Conservation (phyloP, 495 filamentous ascomycete species). For the Peziza echinospora region DNA sequence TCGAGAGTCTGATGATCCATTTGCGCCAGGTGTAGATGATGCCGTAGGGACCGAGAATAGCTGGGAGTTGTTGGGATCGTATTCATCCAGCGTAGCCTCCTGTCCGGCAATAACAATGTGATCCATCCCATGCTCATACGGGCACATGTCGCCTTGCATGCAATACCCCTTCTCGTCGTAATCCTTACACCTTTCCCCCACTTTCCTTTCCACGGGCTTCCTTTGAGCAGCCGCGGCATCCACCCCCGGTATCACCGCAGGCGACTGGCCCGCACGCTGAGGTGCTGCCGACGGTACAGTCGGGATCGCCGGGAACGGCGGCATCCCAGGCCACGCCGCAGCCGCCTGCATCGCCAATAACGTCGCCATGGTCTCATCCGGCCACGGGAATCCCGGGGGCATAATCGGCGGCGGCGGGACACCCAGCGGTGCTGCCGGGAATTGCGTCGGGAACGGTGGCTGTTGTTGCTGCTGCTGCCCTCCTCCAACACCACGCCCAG, state of each 20-base stretch:
- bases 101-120: constrained; percentile 30
- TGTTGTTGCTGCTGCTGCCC: no score
- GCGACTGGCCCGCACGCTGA: constrained; percentile 5
- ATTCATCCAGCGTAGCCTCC: constrained; percentile 38
- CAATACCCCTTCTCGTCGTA: constrained; percentile 83
- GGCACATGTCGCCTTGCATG: constrained; percentile 51
- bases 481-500: constrained; percentile 2
- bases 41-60: constrained; percentile 11
- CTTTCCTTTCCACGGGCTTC: constrained; percentile 21
- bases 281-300: constrained; percentile 9
- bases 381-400: constrained; percentile 29
- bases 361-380: constrained; percentile 45
- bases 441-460: constrained; percentile 8
- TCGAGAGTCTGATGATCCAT: constrained; percentile 1
- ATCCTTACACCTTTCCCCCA: constrained; percentile 49
- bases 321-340: constrained; percentile 37
- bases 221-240: constrained; percentile 8
- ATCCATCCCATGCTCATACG: constrained; percentile 58
- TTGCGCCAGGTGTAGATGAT: constrained; percentile 4
- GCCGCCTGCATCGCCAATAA: constrained; percentile 48
- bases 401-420: constrained; percentile 18
- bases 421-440: constrained; percentile 12
- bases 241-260: constrained; percentile 5
- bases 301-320: constrained; percentile 28
- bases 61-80: constrained; percentile 43